phyloP scores from a whole-genome alignment of 2,329 filamentous ascomycete species.

The Geoglossum cookeanum region DNA sequence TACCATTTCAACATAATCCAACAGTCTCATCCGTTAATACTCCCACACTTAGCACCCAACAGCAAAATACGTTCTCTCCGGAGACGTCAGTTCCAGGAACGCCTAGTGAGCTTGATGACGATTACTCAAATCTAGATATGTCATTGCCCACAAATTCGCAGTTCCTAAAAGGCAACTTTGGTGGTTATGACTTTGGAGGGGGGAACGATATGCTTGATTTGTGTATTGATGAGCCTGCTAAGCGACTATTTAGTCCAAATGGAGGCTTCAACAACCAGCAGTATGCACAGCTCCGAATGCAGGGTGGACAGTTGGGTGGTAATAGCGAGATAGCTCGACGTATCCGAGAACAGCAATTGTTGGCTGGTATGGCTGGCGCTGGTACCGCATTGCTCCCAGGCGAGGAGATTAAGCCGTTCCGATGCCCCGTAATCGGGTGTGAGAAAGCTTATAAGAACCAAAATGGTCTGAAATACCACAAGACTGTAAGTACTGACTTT shows the following conservation, averaged over 20 bases:
- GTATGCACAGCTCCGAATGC: constrained; percentile 46
- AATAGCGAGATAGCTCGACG: constrained; percentile 56
- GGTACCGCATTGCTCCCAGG: constrained; percentile 24
- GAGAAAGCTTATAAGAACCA: constrained; percentile 99
- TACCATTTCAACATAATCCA: constrained; percentile 76
- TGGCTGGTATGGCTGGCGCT: constrained; percentile 29
- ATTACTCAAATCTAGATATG: constrained; percentile 44
- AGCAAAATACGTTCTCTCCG: constrained; percentile 39
- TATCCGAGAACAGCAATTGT: constrained; percentile 43
- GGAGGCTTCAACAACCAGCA: constrained; percentile 50
- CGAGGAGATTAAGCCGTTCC: constrained; percentile 94
- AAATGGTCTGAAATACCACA: constrained; percentile 87
- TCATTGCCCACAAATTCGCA: constrained; percentile 20
- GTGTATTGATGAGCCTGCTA: constrained; percentile 82
- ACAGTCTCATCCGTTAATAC: constrained; percentile 96
- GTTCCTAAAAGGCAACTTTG: constrained; percentile 1
- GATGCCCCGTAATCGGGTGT: constrained; percentile 92
- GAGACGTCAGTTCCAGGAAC: constrained; percentile 52
- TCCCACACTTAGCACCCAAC: constrained; percentile 62
- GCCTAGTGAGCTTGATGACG: constrained; percentile 56
- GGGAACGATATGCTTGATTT: constrained; percentile 35
- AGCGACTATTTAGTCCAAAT: constrained; percentile 75
- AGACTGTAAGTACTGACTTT: constrained; percentile 32
- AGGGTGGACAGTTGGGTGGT: constrained; percentile 45
- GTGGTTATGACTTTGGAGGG: constrained; percentile 16